Conservation (phyloP, 345 rosid genomes). For the Moricandia arvensis region DNA sequence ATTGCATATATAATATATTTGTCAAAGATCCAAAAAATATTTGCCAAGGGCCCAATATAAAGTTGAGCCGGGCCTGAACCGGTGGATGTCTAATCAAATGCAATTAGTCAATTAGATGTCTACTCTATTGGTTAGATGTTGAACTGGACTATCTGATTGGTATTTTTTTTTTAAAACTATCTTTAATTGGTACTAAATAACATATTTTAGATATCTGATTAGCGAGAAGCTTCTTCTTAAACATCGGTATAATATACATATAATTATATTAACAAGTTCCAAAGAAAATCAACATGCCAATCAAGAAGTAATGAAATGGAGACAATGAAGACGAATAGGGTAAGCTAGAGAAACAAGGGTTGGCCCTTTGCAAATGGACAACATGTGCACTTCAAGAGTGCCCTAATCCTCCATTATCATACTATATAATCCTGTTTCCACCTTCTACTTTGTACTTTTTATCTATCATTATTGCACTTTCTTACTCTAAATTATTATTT, state of each 20-base stretch:
- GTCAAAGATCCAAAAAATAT: no score
- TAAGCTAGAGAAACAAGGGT: conserved; percentile 22
- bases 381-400: conserved; percentile 20
- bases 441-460: neutral
- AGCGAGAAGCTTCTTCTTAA: neutral
- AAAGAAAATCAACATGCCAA: neutral
- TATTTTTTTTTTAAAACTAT: neutral
- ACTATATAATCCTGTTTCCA: neutral
- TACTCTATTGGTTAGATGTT: neutral
- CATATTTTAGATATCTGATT: neutral
- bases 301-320: conserved; percentile 4
- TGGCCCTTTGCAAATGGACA: conserved; percentile 26
- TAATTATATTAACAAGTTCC: neutral
- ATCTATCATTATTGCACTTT: neutral
- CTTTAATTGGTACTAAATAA: neutral
- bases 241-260: neutral
- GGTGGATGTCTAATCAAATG: neutral
- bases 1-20: no score
- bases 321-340: conserved; percentile 2
- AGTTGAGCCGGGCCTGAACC: no score
- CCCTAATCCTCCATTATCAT: conserved; percentile 19
- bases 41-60: no score
- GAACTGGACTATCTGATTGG: neutral
- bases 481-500: neutral
- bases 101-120: neutral